Evolutionary conservation across 768 basidiomycete species (phyloP), one percentile per base, ranked within the genome.

Genomic region (Filobasidium wieringae): DNA sequence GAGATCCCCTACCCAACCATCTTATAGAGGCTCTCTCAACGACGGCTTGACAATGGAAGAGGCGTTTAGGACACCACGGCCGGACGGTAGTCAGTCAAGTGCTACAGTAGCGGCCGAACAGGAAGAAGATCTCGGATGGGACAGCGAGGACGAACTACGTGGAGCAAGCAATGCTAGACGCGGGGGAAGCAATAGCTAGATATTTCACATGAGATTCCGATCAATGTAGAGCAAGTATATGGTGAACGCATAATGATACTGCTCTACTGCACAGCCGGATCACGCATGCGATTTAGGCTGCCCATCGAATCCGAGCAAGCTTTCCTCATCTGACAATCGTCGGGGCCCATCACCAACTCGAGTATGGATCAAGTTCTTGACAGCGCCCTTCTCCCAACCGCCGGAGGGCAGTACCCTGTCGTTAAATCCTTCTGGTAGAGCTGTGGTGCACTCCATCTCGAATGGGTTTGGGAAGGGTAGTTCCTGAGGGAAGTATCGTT

Each of bases 331-430:
- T 31, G 74, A 79, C 33, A 95, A 72, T 17, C 81, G 80, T 26
- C 78, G 66, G 11, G 93, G 93, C 0, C 93, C 92, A 68, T 90
- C 91, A 0, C 93, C 93, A 7, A 96, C 88, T 43, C 80, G 78
- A 8, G 93, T 96, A 74, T 93, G 90, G 53, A 97, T 96, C 69
- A 96, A 79, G 3, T 82, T 78, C 74, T 88, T 88, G 37, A 97
- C 89, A 1, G 86, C 82, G 0, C 87, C 91, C 7, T 80, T 76
- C 17, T 79, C 80, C 69, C 83, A 88, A 26, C 61, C 63, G 5
- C 62, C 66, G 50, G 77, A 78, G 72, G 84, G 84, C 33, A 86
- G 84, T 2, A 92, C 88, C 37, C 76, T 80, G 33, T 76, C 77
- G 69, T 93, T 87, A 77, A 95, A 93, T 1, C 87, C 87, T 7